Conservation (phyloP, 306 rosid genomes). For the Biancaea sappan region DNA sequence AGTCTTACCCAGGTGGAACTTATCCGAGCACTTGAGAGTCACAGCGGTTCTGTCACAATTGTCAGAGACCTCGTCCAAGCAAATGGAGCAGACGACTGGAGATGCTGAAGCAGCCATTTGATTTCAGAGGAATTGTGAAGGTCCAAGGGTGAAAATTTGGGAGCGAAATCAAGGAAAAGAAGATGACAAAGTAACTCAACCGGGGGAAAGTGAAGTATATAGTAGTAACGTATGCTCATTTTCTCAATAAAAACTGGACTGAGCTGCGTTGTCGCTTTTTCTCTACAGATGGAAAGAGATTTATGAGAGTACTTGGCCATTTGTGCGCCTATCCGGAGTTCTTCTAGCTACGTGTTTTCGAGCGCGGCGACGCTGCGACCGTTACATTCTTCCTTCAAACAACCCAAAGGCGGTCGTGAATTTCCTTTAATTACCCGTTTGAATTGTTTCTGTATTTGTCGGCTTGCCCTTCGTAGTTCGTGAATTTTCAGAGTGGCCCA, state of each 20-base stretch:
- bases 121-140: neutral
- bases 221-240: neutral
- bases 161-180: neutral
- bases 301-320: neutral
- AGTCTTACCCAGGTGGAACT: constrained; percentile 31
- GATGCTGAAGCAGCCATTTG: constrained; percentile 18
- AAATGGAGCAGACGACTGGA: neutral
- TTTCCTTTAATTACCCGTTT: neutral
- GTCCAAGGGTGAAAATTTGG: neutral
- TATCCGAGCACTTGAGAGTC: constrained; percentile 23
- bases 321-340: neutral
- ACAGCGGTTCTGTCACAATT: constrained; percentile 17
- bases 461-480: neutral
- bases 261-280: neutral
- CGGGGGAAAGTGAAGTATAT: neutral
- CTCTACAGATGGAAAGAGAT: neutral
- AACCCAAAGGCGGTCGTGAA: neutral
- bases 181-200: neutral
- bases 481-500: neutral
- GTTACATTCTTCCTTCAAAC: neutral
- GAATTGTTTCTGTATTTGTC: neutral
- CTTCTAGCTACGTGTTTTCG: neutral
- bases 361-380: neutral
- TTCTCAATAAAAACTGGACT: neutral
- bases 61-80: constrained; percentile 6